Evolutionary conservation across 202 grass and related monocot genomes (phyloP).

Genomic region (Saccharum hybrid): DNA sequence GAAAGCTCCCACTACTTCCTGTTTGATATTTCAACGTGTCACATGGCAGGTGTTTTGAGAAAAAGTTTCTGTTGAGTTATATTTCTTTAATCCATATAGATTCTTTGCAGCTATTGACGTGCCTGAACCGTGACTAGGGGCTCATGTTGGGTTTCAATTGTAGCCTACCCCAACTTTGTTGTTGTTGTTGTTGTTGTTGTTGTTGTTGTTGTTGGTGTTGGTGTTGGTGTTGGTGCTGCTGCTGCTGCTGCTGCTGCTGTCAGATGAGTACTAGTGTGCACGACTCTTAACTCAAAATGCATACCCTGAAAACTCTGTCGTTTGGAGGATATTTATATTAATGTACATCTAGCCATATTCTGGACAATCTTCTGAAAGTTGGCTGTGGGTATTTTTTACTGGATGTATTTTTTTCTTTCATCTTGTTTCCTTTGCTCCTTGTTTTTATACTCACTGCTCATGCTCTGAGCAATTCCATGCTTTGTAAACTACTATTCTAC

Average conservation of each 20-base stretch:
- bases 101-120: background rate
- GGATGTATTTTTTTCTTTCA: background rate
- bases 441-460: background rate
- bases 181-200: no score
- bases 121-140: no score
- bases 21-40: conserved; percentile 23
- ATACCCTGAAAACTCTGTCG: background rate
- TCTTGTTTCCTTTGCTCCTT: background rate
- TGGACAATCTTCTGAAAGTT: conserved; percentile 1
- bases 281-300: background rate
- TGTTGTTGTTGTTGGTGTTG: no score
- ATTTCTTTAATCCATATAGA: background rate
- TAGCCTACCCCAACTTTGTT: no score
- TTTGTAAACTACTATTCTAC: conserved; percentile 11
- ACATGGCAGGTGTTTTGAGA: background rate
- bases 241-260: no score
- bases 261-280: background rate
- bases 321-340: conserved; percentile 27
- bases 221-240: no score
- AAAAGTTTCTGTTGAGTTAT: background rate
- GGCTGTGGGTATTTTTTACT: conserved; percentile 2
- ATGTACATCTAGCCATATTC: background rate
- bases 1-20: conserved; percentile 1
- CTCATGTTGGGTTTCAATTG: no score
- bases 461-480: conserved; percentile 12